phyloP scores from a whole-genome alignment of 2,329 filamentous ascomycete genomes.

The Fusarium sp. region DNA sequence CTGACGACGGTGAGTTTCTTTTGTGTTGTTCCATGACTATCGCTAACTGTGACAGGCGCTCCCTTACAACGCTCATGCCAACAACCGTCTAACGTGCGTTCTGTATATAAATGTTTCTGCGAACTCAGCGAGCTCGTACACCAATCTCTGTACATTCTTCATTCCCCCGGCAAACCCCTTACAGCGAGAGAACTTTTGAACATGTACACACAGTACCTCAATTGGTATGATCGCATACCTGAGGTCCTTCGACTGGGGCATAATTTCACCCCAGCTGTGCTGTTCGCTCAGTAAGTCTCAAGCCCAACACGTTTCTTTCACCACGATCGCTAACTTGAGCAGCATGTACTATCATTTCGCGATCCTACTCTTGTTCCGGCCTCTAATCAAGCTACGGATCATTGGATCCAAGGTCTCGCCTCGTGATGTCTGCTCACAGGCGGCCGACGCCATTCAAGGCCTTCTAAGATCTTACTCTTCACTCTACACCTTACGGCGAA shows the following conservation, averaged over 20 bases:
- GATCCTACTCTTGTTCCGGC: constrained; percentile 78
- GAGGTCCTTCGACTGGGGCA: constrained; percentile 70
- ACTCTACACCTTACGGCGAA: constrained; percentile 66
- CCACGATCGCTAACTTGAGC: not conserved
- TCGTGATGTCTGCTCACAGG: constrained; percentile 71
- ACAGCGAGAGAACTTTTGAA: constrained; percentile 70
- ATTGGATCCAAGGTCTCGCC: constrained; percentile 71
- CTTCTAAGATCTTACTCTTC: constrained; percentile 66
- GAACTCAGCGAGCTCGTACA: constrained; percentile 79
- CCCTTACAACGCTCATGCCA: constrained; percentile 65
- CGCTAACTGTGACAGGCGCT: constrained; percentile 52
- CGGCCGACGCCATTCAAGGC: constrained; percentile 67
- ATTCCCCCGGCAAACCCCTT: constrained; percentile 73
- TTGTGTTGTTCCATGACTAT: not conserved
- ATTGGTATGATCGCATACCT: constrained; percentile 77
- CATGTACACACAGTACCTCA: constrained; percentile 74
- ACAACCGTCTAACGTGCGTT: constrained; percentile 74
- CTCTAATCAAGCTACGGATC: constrained; percentile 72
- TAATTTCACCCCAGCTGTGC: constrained; percentile 77
- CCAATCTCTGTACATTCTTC: constrained; percentile 76
- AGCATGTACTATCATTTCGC: constrained; percentile 78
- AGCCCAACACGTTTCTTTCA: not conserved
- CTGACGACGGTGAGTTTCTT: constrained; percentile 62
- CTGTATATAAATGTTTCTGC: constrained; percentile 74
- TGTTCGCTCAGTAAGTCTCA: constrained; percentile 75